phyloP scores from a whole-genome alignment of 495 filamentous ascomycete genomes.

The Hypoxylon crocopeplum region DNA sequence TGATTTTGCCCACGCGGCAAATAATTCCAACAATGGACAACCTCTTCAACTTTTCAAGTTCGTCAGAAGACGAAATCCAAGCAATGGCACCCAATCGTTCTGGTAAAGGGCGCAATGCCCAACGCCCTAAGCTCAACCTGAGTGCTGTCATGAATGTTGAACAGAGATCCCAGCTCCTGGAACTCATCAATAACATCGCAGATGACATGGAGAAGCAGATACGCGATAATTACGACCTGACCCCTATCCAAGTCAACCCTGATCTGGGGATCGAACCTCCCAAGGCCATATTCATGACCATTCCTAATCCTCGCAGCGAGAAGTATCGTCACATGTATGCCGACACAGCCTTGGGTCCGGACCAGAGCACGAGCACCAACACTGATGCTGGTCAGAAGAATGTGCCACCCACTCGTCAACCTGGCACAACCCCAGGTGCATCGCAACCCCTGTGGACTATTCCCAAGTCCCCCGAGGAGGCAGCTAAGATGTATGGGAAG shows the following conservation, averaged over 20 bases:
- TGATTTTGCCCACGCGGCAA: not conserved
- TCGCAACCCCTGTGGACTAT: slow-evolving; percentile 10
- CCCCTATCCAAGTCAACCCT: slow-evolving; percentile 13
- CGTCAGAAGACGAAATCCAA: slow-evolving; percentile 32
- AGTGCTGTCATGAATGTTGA: slow-evolving; percentile 24
- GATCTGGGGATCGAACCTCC: slow-evolving; percentile 34
- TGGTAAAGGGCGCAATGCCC: slow-evolving; percentile 7
- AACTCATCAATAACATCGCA: slow-evolving; percentile 51
- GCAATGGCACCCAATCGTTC: slow-evolving; percentile 26
- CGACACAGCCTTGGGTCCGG: not conserved
- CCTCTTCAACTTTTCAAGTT: slow-evolving; percentile 5
- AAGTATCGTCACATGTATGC: slow-evolving; percentile 34
- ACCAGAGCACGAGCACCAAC: too few species aligned
- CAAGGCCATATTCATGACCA: slow-evolving; percentile 9
- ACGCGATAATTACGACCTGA: slow-evolving; percentile 49
- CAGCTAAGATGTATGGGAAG: slow-evolving; percentile 11
- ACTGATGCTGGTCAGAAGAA: too few species aligned
- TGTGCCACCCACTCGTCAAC: not conserved
- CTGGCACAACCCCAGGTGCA: not conserved
- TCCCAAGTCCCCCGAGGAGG: slow-evolving; percentile 30
- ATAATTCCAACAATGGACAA: slow-evolving; percentile 3
- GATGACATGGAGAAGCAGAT: slow-evolving; percentile 58
- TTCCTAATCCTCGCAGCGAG: slow-evolving; percentile 35
- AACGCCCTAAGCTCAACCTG: slow-evolving; percentile 30
- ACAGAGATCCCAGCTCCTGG: slow-evolving; percentile 31